A percentile compares a stretch with the other conserved stretches of the same genome.
Conservation (phyloP, 129 eudicot species). For the Chrysanthemum lavandulifolium region DNA sequence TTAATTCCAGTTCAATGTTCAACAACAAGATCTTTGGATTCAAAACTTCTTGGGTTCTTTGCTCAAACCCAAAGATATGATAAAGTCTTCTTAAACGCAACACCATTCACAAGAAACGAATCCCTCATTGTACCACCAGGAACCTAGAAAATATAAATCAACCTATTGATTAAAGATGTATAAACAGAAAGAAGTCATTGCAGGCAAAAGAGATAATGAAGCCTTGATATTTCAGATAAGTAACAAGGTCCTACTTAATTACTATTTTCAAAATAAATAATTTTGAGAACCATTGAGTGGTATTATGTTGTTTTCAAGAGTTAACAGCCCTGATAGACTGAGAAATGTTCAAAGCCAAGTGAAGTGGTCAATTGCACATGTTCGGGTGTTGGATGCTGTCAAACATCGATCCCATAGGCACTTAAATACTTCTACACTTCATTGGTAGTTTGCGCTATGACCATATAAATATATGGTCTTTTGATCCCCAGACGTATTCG, state of each 20-base stretch:
- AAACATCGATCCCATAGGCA: too few species aligned
- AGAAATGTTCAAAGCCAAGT: too few species aligned
- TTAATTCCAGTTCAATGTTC: slow-evolving; percentile 92
- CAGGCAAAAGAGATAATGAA: neutral
- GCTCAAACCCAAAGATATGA: slow-evolving; percentile 99
- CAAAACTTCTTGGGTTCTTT: slow-evolving; percentile 86
- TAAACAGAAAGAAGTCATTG: slow-evolving; percentile 1
- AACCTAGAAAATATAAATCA: slow-evolving; percentile 47
- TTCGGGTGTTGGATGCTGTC: too few species aligned
- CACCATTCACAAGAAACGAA: slow-evolving; percentile 93
- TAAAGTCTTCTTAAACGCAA: slow-evolving; percentile 95
- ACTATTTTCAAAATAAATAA: neutral
- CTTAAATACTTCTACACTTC: too few species aligned
- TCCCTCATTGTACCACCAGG: slow-evolving; percentile 98
- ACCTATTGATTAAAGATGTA: slow-evolving; percentile 5
- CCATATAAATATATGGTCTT: too few species aligned
- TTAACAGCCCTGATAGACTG: slow-evolving; percentile 9
- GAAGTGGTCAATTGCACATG: too few species aligned
- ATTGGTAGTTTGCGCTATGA: too few species aligned
- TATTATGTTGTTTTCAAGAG: neutral
- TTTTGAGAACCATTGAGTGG: neutral
- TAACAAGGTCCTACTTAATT: neutral
- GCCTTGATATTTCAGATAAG: slow-evolving; percentile 6
- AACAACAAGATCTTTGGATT: slow-evolving; percentile 80
- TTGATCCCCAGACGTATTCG: too few species aligned